Percentiles rank a stretch among this genome's conserved stretches.
phyloP scores from a whole-genome alignment of 495 filamentous ascomycete genomes.

The Xylaria castorea region DNA sequence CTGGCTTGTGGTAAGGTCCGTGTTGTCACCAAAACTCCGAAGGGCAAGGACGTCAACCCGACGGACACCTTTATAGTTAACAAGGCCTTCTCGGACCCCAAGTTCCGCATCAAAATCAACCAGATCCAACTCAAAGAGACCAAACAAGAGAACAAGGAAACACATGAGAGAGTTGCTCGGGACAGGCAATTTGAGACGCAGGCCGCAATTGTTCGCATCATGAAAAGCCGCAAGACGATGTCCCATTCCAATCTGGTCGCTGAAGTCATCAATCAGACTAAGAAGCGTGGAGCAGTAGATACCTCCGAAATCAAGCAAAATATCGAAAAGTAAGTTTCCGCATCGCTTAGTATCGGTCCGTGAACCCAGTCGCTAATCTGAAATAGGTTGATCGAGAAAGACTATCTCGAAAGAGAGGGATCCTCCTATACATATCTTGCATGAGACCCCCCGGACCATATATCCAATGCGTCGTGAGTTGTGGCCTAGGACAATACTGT shows the following conservation, averaged over 20 bases:
- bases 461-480: not conserved
- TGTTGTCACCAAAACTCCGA: slow-evolving; percentile 86
- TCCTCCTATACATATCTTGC: slow-evolving; percentile 83
- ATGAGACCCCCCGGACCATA: slow-evolving; percentile 46
- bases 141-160: slow-evolving; percentile 83
- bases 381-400: slow-evolving; percentile 86
- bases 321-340: slow-evolving; percentile 80
- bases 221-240: slow-evolving; percentile 94
- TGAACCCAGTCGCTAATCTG: slow-evolving; percentile 11
- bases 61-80: slow-evolving; percentile 87
- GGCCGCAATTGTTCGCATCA: slow-evolving; percentile 94
- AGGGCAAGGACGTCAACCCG: slow-evolving; percentile 75
- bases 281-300: slow-evolving; percentile 81
- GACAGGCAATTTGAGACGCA: slow-evolving; percentile 96
- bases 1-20: slow-evolving; percentile 88
- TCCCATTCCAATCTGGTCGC: slow-evolving; percentile 79
- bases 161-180: slow-evolving; percentile 84
- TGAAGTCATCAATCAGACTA: slow-evolving; percentile 89
- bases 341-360: not conserved
- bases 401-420: slow-evolving; percentile 90
- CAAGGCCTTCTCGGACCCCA: slow-evolving; percentile 72
- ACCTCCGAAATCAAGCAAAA: slow-evolving; percentile 90
- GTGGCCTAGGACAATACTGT: not conserved
- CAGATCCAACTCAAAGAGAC: slow-evolving; percentile 97
- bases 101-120: slow-evolving; percentile 97